These are phyloP conservation scores for Sarocladiaceae sp. DNA, from an alignment of 2,329 filamentous ascomycete genomes.

Conservation along the genomic window DNA sequence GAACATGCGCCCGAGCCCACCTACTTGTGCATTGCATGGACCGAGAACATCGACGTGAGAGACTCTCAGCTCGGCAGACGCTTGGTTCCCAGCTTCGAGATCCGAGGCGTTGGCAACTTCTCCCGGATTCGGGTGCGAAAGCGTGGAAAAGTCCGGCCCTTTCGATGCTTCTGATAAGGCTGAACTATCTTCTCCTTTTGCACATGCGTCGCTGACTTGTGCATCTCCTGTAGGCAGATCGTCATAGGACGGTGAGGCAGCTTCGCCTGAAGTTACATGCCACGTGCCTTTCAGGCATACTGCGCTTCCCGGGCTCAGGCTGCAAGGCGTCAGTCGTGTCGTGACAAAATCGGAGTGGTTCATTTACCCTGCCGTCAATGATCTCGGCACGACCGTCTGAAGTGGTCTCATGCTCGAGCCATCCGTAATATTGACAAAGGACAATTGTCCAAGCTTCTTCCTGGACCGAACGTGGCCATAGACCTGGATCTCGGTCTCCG, in stretches of 20 bases:
- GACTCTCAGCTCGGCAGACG: conserved; percentile 66
- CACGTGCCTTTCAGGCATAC: conserved; percentile 75
- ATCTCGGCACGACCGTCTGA: conserved; percentile 74
- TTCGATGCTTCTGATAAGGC: not conserved
- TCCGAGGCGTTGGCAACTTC: not conserved
- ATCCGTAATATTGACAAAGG: conserved; percentile 83
- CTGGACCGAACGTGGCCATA: conserved; percentile 81
- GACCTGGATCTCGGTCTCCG: conserved; percentile 52
- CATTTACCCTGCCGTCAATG: conserved; percentile 67
- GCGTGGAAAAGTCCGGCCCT: not conserved
- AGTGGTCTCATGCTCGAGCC: conserved; percentile 76
- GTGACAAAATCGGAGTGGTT: conserved; percentile 13
- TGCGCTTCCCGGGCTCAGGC: conserved; percentile 73
- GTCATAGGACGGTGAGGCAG: not conserved
- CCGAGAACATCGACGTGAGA: conserved; percentile 67
- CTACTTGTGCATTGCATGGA: conserved; percentile 72
- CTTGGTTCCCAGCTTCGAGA: not conserved
- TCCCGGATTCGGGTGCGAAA: not conserved
- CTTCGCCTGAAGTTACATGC: conserved; percentile 31
- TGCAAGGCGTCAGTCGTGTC: conserved; percentile 29
- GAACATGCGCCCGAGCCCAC: conserved; percentile 18
- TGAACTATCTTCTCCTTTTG: not conserved
- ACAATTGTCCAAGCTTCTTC: conserved; percentile 76
- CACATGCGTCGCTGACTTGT: not conserved
- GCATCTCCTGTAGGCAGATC: too few species aligned